These are phyloP conservation scores for Malus sieversii DNA, from an alignment of 306 rosid genomes.

Conservation along the genomic window DNA sequence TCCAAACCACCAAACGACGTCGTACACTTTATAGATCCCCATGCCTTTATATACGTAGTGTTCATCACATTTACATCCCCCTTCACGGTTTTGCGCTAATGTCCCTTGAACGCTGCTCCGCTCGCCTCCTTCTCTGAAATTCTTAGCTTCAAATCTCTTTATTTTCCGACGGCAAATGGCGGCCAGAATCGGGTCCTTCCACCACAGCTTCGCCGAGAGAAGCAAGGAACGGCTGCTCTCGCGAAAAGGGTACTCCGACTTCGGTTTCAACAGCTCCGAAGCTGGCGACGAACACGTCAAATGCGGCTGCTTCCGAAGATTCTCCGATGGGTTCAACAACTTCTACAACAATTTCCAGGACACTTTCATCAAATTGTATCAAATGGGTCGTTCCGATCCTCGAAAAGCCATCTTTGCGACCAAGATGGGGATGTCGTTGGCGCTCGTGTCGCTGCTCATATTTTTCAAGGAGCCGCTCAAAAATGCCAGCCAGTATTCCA, in stretches of 20 bases:
- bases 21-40: neutral
- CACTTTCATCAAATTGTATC: slow-evolving; percentile 15
- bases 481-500: slow-evolving; percentile 36
- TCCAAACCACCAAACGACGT: neutral
- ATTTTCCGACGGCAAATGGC: slow-evolving; percentile 12
- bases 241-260: slow-evolving; percentile 33
- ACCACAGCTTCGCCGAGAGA: slow-evolving; percentile 54
- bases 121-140: neutral
- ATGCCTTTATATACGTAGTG: neutral
- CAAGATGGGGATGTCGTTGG: slow-evolving; percentile 51
- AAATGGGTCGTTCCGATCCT: slow-evolving; percentile 65
- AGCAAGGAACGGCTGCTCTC: slow-evolving; percentile 49
- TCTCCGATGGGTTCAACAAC: slow-evolving; percentile 32
- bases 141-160: neutral
- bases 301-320: slow-evolving; percentile 19
- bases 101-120: neutral
- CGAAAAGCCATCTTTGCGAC: slow-evolving; percentile 46
- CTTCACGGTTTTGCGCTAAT: neutral
- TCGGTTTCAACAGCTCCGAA: slow-evolving; percentile 15
- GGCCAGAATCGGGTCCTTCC: slow-evolving; percentile 38
- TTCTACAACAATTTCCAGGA: slow-evolving; percentile 13
- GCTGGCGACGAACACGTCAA: slow-evolving; percentile 9
- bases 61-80: neutral
- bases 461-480: slow-evolving; percentile 40
- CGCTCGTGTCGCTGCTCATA: slow-evolving; percentile 46